Evolutionary conservation across 2,329 filamentous ascomycete genomes (phyloP).

Genomic region (Aspergillus tubingensis): DNA sequence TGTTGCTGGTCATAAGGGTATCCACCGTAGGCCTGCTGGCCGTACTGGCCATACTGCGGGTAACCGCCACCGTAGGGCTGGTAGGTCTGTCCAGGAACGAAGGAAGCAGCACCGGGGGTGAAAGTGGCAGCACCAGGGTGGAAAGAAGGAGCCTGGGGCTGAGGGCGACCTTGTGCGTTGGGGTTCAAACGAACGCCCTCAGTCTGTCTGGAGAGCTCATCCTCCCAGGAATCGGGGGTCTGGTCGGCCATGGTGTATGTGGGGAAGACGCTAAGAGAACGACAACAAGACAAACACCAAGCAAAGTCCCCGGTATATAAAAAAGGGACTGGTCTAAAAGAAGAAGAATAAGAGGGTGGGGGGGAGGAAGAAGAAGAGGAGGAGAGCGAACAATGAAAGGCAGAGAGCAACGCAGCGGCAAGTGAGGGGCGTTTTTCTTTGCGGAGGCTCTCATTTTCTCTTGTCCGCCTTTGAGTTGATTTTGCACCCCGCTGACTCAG

Average conservation of each 20-base stretch:
- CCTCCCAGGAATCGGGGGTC: constrained; percentile 87
- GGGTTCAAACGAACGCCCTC: constrained; percentile 73
- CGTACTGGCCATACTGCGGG: constrained; percentile 55
- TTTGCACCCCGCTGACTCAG: constrained; percentile 36
- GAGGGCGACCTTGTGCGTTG: constrained; percentile 55
- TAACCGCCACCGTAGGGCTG: constrained; percentile 58
- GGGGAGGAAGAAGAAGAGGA: constrained; percentile 11
- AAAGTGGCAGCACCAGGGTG: constrained; percentile 65
- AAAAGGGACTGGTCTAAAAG: constrained; percentile 16
- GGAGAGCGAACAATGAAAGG: constrained; percentile 3
- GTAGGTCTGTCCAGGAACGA: constrained; percentile 72
- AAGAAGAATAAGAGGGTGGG: constrained; percentile 13
- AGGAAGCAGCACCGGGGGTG: constrained; percentile 67
- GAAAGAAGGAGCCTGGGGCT: constrained; percentile 58
- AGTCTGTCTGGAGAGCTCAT: constrained; percentile 77
- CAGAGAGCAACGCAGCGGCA: constrained; percentile 8
- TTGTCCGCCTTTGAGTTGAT: constrained; percentile 15
- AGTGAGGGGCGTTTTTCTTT: constrained; percentile 31
- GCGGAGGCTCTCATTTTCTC: constrained; percentile 2
- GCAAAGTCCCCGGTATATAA: constrained; percentile 13
- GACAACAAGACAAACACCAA: constrained; percentile 26
- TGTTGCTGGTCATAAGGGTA: constrained; percentile 52
- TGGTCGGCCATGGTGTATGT: constrained; percentile 70
- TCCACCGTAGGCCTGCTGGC: constrained; percentile 49
- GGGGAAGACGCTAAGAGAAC: constrained; percentile 20